Conservation (phyloP, 2,329 filamentous ascomycete genomes). For the Ceratocystis eucalypticola region DNA sequence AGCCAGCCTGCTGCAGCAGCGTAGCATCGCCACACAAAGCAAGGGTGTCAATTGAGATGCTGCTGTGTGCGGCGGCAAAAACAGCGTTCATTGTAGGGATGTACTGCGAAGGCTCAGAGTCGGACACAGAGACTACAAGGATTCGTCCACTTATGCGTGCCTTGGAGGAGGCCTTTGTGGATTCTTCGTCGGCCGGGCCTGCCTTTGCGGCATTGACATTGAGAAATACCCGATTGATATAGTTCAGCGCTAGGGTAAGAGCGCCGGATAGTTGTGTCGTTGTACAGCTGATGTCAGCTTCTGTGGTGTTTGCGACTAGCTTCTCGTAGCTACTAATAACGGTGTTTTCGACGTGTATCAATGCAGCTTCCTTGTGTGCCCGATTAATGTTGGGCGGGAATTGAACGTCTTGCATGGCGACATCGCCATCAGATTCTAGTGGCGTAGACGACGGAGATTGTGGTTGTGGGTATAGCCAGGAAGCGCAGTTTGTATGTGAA, state of each 20-base stretch:
- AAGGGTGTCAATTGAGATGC: slow-evolving; percentile 83
- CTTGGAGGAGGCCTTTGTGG: slow-evolving; percentile 43
- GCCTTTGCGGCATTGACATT: slow-evolving; percentile 36
- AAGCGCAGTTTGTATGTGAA: slow-evolving; percentile 71
- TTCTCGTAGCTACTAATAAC: slow-evolving; percentile 59
- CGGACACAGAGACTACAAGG: slow-evolving; percentile 78
- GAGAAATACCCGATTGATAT: slow-evolving; percentile 74
- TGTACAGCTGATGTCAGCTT: slow-evolving; percentile 51
- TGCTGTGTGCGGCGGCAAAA: slow-evolving; percentile 80
- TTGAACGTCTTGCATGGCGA: slow-evolving; percentile 42
- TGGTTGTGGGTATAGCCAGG: slow-evolving; percentile 69
- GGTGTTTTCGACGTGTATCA: slow-evolving; percentile 71
- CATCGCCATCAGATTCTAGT: slow-evolving; percentile 35
- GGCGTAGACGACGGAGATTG: slow-evolving; percentile 24
- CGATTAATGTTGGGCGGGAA: slow-evolving; percentile 30
- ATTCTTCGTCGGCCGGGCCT: slow-evolving; percentile 28
- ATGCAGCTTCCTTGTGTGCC: slow-evolving; percentile 88
- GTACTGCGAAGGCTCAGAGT: slow-evolving; percentile 75
- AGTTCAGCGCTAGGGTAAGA: slow-evolving; percentile 72
- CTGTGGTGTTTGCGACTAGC: slow-evolving; percentile 58
- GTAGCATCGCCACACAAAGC: slow-evolving; percentile 76
- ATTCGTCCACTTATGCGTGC: slow-evolving; percentile 46
- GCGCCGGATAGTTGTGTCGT: slow-evolving; percentile 86
- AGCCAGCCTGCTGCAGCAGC: slow-evolving; percentile 79
- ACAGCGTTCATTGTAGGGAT: slow-evolving; percentile 98